These are phyloP conservation scores for Ramaria sp. DNA, from an alignment of 768 basidiomycete genomes.

Conservation along the genomic window DNA sequence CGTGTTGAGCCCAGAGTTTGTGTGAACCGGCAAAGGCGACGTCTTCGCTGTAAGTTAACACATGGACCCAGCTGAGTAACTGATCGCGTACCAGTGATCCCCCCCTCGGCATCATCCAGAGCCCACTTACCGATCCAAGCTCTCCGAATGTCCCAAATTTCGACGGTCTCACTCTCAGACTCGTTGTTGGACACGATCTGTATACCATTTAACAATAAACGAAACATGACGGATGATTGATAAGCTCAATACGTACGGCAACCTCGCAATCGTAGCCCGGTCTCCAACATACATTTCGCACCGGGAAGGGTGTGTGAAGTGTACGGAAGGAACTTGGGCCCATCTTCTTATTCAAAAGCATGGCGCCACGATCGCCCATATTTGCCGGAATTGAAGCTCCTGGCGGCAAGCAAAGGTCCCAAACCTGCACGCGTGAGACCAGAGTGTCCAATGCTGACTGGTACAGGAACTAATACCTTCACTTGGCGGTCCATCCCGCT, in stretches of 20 bases:
- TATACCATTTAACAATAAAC: not conserved
- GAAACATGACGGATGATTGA: not conserved
- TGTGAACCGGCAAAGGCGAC: constrained; percentile 61
- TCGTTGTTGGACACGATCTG: constrained; percentile 52
- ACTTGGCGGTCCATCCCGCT: constrained; percentile 72
- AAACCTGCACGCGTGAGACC: constrained; percentile 35
- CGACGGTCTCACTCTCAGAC: constrained; percentile 48
- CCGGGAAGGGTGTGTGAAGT: constrained; percentile 64
- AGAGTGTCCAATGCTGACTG: not conserved
- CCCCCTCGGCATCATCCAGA: constrained; percentile 57
- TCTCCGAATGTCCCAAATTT: constrained; percentile 81
- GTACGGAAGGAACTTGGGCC: constrained; percentile 20
- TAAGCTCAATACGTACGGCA: constrained; percentile 21
- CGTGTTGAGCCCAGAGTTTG: constrained; percentile 62
- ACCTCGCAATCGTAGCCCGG: constrained; percentile 69
- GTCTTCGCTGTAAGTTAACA: constrained; percentile 30
- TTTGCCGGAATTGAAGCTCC: not conserved
- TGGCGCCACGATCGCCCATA: not conserved
- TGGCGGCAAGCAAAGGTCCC: constrained; percentile 50
- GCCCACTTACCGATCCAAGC: constrained; percentile 79
- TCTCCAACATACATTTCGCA: constrained; percentile 67
- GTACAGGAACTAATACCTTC: constrained; percentile 34
- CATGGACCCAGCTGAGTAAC: not conserved
- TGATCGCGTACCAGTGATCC: constrained; percentile 52
- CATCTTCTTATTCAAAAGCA: not conserved